Conservation (phyloP, 257 asterid genomes). For the Coffea eugenioides region DNA sequence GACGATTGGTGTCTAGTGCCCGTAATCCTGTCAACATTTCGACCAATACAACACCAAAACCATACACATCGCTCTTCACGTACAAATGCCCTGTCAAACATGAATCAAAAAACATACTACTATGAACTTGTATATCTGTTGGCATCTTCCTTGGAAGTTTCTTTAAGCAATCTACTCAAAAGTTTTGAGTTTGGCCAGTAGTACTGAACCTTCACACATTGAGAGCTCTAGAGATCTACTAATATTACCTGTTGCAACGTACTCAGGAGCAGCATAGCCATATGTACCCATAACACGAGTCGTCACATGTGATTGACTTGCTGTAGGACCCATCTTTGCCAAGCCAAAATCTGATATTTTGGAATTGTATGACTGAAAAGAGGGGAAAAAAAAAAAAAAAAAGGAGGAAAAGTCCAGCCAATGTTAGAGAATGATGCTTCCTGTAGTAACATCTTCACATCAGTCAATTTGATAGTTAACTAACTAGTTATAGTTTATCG, state of each 20-base stretch:
- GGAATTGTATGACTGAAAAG: conserved; percentile 55
- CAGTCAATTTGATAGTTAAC: background rate
- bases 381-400: background rate
- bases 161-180: background rate
- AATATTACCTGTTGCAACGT: conserved; percentile 58
- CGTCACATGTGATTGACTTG: conserved; percentile 61
- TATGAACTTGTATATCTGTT: background rate
- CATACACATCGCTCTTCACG: conserved; percentile 73
- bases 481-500: background rate
- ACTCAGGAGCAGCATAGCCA: conserved; percentile 87
- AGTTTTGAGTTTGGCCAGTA: background rate
- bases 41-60: conserved; percentile 66
- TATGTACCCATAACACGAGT: conserved; percentile 72
- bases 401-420: background rate
- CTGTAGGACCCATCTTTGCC: conserved; percentile 66
- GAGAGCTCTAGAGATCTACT: background rate
- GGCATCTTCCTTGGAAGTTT: conserved; percentile 1
- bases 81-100: conserved; percentile 53
- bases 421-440: background rate
- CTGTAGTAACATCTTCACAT: background rate
- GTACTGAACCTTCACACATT: background rate
- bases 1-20: conserved; percentile 55
- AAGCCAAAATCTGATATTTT: conserved; percentile 76
- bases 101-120: conserved; percentile 5
- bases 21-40: conserved; percentile 70